Conservation (phyloP, 352 stramenopile species). For the Globisporangium okanoganense region DNA sequence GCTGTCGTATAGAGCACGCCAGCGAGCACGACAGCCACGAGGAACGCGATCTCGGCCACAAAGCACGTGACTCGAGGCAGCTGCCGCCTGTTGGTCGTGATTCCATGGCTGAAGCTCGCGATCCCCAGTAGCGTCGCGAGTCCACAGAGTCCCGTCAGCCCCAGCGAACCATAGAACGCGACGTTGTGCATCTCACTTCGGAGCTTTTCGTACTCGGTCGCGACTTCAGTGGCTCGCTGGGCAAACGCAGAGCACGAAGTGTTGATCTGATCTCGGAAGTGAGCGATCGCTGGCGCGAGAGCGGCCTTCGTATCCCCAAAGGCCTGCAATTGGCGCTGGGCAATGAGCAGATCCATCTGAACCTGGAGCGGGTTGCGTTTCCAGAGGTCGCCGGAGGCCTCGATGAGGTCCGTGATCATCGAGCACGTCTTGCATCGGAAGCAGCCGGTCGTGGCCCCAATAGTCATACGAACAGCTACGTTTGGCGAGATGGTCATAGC, state of each 20-base stretch:
- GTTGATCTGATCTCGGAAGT: conserved; percentile 31
- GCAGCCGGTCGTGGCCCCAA: conserved; percentile 48
- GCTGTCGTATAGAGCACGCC: conserved; percentile 48
- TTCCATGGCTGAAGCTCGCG: conserved; percentile 27
- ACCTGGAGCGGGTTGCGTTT: conserved; percentile 37
- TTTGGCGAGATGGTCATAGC: conserved; percentile 48
- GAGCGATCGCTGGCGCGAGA: conserved; percentile 24
- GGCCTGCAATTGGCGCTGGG: conserved; percentile 34
- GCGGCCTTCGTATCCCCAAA: conserved; percentile 24
- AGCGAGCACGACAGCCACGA: conserved; percentile 37
- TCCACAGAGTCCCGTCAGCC: conserved; percentile 25
- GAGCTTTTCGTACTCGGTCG: conserved; percentile 22
- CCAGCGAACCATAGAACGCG: conserved; percentile 26
- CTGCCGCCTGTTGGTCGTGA: conserved; percentile 35
- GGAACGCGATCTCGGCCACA: conserved; percentile 34
- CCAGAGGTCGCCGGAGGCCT: conserved; percentile 33
- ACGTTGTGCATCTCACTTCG: conserved; percentile 25
- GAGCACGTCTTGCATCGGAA: conserved; percentile 64
- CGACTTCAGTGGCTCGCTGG: conserved; percentile 10
- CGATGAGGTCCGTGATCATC: conserved; percentile 27
- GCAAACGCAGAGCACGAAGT: conserved; percentile 22
- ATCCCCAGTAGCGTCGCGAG: conserved; percentile 27
- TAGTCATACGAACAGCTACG: conserved; percentile 43
- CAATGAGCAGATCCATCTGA: conserved; percentile 49
- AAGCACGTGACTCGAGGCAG: conserved; percentile 37